Base-by-base conservation (phyloP, 2,329 filamentous ascomycete species). In the Acephala macrosclerotiorum region DNA sequence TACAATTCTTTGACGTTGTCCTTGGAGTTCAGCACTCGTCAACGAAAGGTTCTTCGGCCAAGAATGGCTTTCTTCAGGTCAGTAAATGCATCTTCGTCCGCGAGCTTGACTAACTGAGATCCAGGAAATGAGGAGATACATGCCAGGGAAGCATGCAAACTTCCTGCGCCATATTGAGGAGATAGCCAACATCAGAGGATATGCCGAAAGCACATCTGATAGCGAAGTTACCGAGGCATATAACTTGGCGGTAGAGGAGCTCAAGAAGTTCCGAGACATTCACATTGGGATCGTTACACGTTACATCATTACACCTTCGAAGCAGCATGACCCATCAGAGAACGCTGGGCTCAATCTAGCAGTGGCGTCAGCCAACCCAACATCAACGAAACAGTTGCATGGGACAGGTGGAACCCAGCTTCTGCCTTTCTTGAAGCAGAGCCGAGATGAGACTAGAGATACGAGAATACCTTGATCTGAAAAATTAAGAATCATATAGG, bases 1-100 rank as follows among this genome's bases (percentile, higher is more conserved):
- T 98, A 66, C 94, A 97, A 74, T 96, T 97, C 80, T 93, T 97
- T 77, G 95, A 98, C 76, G 85, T 96, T 16, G 87, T 94, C 0
- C 84, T 98, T 0, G 93, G 93, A 1, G 85, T 98, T 16, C 90
- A 96, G 74, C 95, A 98, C 79, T 75, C 74, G 1, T 78, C 80
- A 2, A 78, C 79, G 0, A 78, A 77, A 65, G 72, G 71, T 40
- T 67, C 68, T 18, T 69, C 66, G 53, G 66, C 66, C 6, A 71
- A 71, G 55, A 63, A 70, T 42, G 65, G 67, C 2, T 75, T 74
- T 22, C 65, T 75, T 5, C 42, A 62, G 38, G 72, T 74, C 64
- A 64, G 64, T 57, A 18, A 11, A 20, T 3, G 11, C 7, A n/a
- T 36, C 1, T 42, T 25, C 36, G 25, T 18, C 33, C 16, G 5